A percentile compares a stretch with the other conserved stretches of the same genome.
Evolutionary conservation across 2,329 filamentous ascomycete genomes (phyloP).

Genomic region (Fusarium phyllophilum): DNA sequence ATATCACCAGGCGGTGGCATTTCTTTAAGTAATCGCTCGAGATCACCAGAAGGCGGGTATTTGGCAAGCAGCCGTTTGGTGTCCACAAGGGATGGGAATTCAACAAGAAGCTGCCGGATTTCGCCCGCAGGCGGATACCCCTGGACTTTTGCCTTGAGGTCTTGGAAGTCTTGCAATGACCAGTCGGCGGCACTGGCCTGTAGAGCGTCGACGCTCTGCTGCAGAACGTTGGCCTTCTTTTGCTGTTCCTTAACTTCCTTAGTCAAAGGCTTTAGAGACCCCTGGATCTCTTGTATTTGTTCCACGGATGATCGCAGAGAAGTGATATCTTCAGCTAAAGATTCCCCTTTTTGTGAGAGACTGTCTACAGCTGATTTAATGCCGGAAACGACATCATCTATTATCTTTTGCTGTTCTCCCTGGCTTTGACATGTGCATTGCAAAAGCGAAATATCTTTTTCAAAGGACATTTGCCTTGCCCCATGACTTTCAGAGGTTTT

Average conservation of each 20-base stretch:
- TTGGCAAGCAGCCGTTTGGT: neutral
- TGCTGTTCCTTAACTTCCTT: conserved; percentile 12
- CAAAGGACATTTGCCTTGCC: conserved; percentile 11
- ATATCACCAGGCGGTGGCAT: neutral
- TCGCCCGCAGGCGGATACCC: conserved; percentile 4
- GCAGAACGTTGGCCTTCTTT: neutral
- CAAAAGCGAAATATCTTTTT: conserved; percentile 1
- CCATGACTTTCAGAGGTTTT: conserved; percentile 1
- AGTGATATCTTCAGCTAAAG: neutral
- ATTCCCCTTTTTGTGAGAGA: neutral
- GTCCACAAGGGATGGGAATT: neutral
- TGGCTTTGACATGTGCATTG: conserved; percentile 1
- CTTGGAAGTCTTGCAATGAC: conserved; percentile 3
- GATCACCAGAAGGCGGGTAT: neutral
- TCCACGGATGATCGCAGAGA: neutral
- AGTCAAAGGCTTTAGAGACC: neutral
- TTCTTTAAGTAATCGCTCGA: neutral
- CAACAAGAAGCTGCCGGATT: neutral
- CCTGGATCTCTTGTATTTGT: neutral
- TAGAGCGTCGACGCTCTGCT: conserved; percentile 3
- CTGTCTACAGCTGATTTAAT: neutral
- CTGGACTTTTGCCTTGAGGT: neutral
- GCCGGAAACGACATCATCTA: neutral
- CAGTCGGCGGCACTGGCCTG: neutral
- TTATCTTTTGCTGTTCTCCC: neutral